Conservation (phyloP, 352 stramenopile species). For the Phytophthora lateralis region DNA sequence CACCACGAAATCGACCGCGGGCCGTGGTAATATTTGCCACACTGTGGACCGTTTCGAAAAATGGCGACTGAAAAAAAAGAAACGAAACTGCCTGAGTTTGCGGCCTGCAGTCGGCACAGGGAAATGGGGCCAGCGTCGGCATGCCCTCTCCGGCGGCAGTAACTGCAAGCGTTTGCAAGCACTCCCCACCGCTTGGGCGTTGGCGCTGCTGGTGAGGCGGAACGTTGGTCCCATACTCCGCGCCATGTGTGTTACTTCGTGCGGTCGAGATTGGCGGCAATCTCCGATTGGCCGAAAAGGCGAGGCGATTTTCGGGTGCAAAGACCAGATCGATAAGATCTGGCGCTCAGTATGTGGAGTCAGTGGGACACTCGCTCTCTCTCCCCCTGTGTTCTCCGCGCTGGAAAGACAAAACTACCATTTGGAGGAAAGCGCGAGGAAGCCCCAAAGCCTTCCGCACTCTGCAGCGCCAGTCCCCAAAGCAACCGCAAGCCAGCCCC, state of each 20-base stretch:
- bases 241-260: constrained; percentile 25
- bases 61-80: neutral
- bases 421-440: constrained; percentile 9
- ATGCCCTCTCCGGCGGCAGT: neutral
- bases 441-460: constrained; percentile 7
- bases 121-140: neutral
- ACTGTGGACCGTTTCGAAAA: neutral
- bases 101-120: neutral
- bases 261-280: constrained; percentile 18
- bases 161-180: neutral
- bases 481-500: constrained; percentile 1
- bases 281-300: constrained; percentile 12
- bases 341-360: constrained; percentile 26
- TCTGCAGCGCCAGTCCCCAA: neutral
- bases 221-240: constrained; percentile 1
- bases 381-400: constrained; percentile 12
- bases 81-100: neutral
- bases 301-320: constrained; percentile 15
- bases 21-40: neutral
- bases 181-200: neutral
- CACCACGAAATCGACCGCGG: too few species aligned
- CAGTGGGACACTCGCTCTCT: constrained; percentile 36
- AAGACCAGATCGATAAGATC: constrained; percentile 17
- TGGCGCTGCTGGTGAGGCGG: neutral
- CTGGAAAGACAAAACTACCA: constrained; percentile 40